Conservation (phyloP, 1,284 basidiomycete genomes). For the Volvariella volvacea region DNA sequence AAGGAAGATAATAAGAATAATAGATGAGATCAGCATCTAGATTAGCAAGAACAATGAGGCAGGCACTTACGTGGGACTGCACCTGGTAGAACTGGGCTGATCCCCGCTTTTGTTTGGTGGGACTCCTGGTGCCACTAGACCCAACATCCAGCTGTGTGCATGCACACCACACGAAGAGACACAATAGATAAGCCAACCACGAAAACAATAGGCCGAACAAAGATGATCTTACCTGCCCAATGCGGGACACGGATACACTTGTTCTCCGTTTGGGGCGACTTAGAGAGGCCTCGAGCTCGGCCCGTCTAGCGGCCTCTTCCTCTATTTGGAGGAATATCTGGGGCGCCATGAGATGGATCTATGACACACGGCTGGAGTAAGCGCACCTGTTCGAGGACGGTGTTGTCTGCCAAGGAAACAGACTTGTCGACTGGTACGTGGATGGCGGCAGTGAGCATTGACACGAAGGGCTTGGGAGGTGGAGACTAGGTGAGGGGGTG, state of each 20-base stretch:
- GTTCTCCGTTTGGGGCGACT: slow-evolving; percentile 12
- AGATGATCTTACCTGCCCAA: slow-evolving; percentile 47
- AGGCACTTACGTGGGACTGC: slow-evolving; percentile 33
- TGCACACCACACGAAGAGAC: slow-evolving; percentile 5
- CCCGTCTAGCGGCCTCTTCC: slow-evolving; percentile 41
- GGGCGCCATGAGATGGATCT: slow-evolving; percentile 1
- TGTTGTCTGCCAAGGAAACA: slow-evolving; percentile 18
- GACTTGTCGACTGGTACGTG: neutral
- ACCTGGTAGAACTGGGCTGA: slow-evolving; percentile 44
- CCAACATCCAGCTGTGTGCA: slow-evolving; percentile 3
- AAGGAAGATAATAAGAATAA: slow-evolving; percentile 5
- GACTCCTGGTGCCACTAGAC: slow-evolving; percentile 16
- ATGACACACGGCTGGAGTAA: neutral
- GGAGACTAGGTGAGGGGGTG: slow-evolving; percentile 37
- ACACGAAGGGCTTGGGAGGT: neutral
- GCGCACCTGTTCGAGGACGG: slow-evolving; percentile 35
- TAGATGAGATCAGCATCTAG: neutral
- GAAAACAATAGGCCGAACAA: no score
- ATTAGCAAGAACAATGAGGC: slow-evolving; percentile 7
- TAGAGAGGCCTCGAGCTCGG: slow-evolving; percentile 18
- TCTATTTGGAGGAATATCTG: slow-evolving; percentile 53
- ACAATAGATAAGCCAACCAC: no score
- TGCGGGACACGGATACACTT: slow-evolving; percentile 46
- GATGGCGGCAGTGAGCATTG: neutral
- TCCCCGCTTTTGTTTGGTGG: slow-evolving; percentile 28